These are phyloP conservation scores for Diaporthe citri DNA, from an alignment of 2,329 filamentous ascomycete genomes.

Conservation along the genomic window DNA sequence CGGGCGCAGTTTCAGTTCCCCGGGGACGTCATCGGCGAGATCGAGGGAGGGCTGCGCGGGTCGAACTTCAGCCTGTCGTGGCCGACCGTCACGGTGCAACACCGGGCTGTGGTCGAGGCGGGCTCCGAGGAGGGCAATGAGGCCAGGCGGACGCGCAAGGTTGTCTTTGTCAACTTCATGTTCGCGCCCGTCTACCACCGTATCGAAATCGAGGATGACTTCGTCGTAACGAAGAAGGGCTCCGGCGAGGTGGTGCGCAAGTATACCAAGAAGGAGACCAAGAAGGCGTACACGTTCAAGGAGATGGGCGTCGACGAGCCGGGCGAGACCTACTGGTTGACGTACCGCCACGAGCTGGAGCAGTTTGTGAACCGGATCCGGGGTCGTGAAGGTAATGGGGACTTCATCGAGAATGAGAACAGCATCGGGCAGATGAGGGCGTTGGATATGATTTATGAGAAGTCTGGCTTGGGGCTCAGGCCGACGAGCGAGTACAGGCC, in stretches of 20 bases:
- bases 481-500: slow-evolving; percentile 26
- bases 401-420: slow-evolving; percentile 58
- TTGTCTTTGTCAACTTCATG: slow-evolving; percentile 49
- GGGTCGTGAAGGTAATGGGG: slow-evolving; percentile 51
- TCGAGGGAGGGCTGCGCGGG: slow-evolving; percentile 46
- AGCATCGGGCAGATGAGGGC: slow-evolving; percentile 59
- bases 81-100: slow-evolving; percentile 41
- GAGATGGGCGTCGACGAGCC: slow-evolving; percentile 49
- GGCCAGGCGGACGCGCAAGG: slow-evolving; percentile 45
- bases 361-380: slow-evolving; percentile 61
- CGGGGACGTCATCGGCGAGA: slow-evolving; percentile 52
- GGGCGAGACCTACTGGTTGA: slow-evolving; percentile 55
- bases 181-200: slow-evolving; percentile 49
- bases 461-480: slow-evolving; percentile 47
- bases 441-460: slow-evolving; percentile 61
- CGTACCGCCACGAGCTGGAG: slow-evolving; percentile 61
- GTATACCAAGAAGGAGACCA: slow-evolving; percentile 45
- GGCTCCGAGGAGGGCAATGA: slow-evolving; percentile 43
- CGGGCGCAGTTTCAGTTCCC: slow-evolving; percentile 54
- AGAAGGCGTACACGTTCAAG: slow-evolving; percentile 52
- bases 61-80: slow-evolving; percentile 42
- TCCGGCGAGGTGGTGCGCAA: slow-evolving; percentile 43
- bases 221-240: slow-evolving; percentile 46
- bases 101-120: slow-evolving; percentile 44
- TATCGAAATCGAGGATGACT: slow-evolving; percentile 53